Conservation (phyloP, 139 green algal species). For the Gonium pectorale region DNA sequence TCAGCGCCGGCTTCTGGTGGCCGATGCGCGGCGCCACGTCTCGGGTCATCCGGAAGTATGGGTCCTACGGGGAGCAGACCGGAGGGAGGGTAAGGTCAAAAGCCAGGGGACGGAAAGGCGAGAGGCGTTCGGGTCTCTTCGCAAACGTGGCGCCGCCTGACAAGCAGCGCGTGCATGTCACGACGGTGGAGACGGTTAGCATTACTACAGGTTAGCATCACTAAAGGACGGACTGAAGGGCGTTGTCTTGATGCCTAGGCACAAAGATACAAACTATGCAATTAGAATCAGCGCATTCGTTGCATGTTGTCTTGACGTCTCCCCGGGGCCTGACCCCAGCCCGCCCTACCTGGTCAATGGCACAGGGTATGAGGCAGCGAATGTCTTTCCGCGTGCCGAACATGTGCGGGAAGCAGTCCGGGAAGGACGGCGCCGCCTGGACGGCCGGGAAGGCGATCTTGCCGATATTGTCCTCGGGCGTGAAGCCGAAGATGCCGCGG, state of each 20-base stretch:
- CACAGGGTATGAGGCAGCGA: conserved; percentile 97
- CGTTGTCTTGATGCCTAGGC: no score
- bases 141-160: no score
- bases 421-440: conserved; percentile 92
- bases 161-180: no score
- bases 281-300: no score
- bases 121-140: no score
- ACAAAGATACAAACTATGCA: no score
- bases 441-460: conserved; percentile 97
- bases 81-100: neutral
- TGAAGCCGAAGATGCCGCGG: conserved; percentile 83
- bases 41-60: conserved; percentile 96
- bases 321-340: no score
- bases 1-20: conserved; percentile 91
- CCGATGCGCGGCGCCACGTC: conserved; percentile 91
- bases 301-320: no score
- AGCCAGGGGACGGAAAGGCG: neutral
- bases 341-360: conserved; percentile 91
- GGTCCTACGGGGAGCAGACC: conserved; percentile 70
- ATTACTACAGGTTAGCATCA: no score
- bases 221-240: no score
- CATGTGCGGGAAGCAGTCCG: conserved; percentile 96
- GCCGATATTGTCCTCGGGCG: conserved; percentile 92
- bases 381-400: conserved; percentile 90
- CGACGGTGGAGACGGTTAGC: no score